A percentile compares a stretch with the other conserved stretches of the same genome.
Conservation (phyloP, 1,139 yeast genomes). For the Candida sp. region DNA sequence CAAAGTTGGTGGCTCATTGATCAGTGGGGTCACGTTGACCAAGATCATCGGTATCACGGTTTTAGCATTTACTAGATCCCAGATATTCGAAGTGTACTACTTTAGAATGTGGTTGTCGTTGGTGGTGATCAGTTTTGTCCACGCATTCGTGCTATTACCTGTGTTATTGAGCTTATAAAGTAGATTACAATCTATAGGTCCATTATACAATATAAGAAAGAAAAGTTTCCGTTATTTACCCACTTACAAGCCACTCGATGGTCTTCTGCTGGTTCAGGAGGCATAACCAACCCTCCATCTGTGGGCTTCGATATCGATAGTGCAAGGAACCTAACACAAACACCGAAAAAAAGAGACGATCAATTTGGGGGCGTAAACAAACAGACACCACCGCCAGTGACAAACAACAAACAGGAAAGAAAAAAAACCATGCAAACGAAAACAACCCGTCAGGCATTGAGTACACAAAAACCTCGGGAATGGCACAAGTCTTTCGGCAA, state of each 20-base stretch:
- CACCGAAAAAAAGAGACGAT: not conserved
- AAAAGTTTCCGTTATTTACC: not conserved
- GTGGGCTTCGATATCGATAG: not conserved
- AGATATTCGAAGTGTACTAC: slow-evolving; percentile 89
- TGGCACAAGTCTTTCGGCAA: not conserved
- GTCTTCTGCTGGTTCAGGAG: too few relatives aligned
- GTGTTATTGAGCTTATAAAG: slow-evolving; percentile 55
- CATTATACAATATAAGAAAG: not conserved
- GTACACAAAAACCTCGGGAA: not conserved
- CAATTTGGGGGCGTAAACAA: not conserved
- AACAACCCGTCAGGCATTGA: not conserved
- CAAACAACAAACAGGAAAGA: not conserved
- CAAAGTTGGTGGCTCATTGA: slow-evolving; percentile 84
- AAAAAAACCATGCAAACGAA: not conserved
- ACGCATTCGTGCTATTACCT: slow-evolving; percentile 81
- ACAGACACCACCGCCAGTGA: not conserved
- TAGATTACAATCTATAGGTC: not conserved
- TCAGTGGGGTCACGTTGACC: slow-evolving; percentile 90
- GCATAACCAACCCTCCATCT: too few relatives aligned
- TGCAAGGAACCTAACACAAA: not conserved
- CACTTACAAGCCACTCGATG: too few relatives aligned
- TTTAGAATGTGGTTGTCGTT: slow-evolving; percentile 96
- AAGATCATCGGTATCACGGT: slow-evolving; percentile 89
- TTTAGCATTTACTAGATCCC: slow-evolving; percentile 82
- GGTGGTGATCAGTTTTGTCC: slow-evolving; percentile 76